phyloP scores from a whole-genome alignment of 2,329 filamentous ascomycete genomes.

The Colletotrichum graminicola region DNA sequence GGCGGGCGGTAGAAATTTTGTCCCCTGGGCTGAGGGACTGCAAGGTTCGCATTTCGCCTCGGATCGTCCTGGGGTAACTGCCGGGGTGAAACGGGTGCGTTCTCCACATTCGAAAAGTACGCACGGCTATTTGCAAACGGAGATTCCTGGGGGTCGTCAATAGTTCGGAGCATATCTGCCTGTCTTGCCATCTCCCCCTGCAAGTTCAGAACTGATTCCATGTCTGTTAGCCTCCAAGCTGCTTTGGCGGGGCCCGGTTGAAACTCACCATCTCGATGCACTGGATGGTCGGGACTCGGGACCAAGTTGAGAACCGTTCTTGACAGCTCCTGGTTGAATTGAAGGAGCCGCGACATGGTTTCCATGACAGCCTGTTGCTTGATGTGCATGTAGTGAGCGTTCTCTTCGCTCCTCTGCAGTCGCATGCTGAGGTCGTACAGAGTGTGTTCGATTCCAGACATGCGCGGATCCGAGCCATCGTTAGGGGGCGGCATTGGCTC shows the following conservation, averaged over 20 bases:
- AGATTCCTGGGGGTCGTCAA: slow-evolving; percentile 76
- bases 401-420: slow-evolving; percentile 86
- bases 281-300: slow-evolving; percentile 78
- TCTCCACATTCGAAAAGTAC: slow-evolving; percentile 77
- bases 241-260: background rate
- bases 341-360: slow-evolving; percentile 74
- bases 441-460: slow-evolving; percentile 82
- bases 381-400: slow-evolving; percentile 80
- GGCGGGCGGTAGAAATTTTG: slow-evolving; percentile 78
- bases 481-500: slow-evolving; percentile 76
- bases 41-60: slow-evolving; percentile 74
- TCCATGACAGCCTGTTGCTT: slow-evolving; percentile 88
- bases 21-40: slow-evolving; percentile 69
- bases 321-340: slow-evolving; percentile 89
- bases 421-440: slow-evolving; percentile 84
- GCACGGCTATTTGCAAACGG: slow-evolving; percentile 73
- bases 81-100: slow-evolving; percentile 86
- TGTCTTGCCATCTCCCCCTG: slow-evolving; percentile 73
- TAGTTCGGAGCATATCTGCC: slow-evolving; percentile 65
- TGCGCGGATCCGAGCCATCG: slow-evolving; percentile 81
- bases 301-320: slow-evolving; percentile 79
- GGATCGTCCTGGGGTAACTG: slow-evolving; percentile 89
- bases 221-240: slow-evolving; percentile 18
- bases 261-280: slow-evolving; percentile 84
- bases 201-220: slow-evolving; percentile 62